Evolutionary conservation across 2,329 filamentous ascomycete genomes (phyloP).

Genomic region (Cladosporium sp.): DNA sequence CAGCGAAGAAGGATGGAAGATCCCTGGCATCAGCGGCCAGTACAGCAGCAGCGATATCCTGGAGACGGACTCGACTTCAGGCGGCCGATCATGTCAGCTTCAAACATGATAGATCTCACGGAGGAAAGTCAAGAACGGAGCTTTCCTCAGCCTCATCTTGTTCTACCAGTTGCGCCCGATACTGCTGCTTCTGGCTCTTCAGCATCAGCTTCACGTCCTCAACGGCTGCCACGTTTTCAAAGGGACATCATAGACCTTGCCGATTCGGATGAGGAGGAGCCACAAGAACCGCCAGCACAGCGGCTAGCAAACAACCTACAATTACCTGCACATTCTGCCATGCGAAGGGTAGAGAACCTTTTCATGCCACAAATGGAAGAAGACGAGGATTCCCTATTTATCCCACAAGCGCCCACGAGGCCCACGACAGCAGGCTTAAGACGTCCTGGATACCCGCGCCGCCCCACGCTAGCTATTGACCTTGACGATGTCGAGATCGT

Average conservation of each 20-base stretch:
- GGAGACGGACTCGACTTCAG: slow-evolving; percentile 55
- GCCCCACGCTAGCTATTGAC: slow-evolving; percentile 1
- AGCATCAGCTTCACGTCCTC: slow-evolving; percentile 25
- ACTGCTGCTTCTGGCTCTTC: slow-evolving; percentile 11
- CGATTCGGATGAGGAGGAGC: slow-evolving; percentile 18
- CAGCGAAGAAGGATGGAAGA: slow-evolving; percentile 26
- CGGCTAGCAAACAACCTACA: not conserved
- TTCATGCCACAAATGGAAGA: not conserved
- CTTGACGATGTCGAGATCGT: slow-evolving; percentile 9
- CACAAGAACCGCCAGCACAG: not conserved
- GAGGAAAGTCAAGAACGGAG: not conserved
- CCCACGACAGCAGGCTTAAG: slow-evolving; percentile 10
- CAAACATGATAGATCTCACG: slow-evolving; percentile 17
- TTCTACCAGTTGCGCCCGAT: not conserved
- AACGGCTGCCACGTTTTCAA: slow-evolving; percentile 39
- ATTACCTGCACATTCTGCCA: not conserved
- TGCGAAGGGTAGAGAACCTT: not conserved
- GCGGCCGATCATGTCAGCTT: slow-evolving; percentile 42
- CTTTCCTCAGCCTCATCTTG: not conserved
- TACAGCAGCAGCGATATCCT: slow-evolving; percentile 32
- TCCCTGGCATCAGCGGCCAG: slow-evolving; percentile 20
- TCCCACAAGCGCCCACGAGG: not conserved
- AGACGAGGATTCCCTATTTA: not conserved
- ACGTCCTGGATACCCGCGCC: not conserved
- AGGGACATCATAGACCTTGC: slow-evolving; percentile 18